These are phyloP conservation scores for Kazachstania kunashirensis DNA, from an alignment of 805 yeast species.

Conservation along the genomic window DNA sequence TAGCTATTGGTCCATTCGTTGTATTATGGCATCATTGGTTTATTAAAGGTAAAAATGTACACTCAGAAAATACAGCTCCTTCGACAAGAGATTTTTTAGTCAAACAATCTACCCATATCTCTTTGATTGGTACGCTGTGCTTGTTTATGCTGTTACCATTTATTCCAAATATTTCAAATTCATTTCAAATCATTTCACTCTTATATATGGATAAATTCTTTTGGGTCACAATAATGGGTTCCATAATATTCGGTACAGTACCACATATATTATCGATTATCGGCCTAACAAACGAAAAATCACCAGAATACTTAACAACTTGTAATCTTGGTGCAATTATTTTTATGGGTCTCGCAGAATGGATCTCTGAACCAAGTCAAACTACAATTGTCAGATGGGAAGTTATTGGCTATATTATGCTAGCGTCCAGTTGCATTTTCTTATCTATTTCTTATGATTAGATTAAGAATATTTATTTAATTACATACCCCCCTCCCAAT, in stretches of 20 bases:
- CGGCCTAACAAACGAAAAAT: constrained; percentile 15
- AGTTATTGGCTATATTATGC: constrained; percentile 24
- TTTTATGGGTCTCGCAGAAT: constrained; percentile 24
- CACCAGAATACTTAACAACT: constrained; percentile 25
- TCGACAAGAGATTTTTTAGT: neutral
- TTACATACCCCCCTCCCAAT: neutral
- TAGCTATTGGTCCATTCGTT: constrained; percentile 27
- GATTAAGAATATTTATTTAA: neutral
- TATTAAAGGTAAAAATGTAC: constrained; percentile 6
- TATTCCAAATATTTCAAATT: constrained; percentile 8
- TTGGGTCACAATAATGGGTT: constrained; percentile 11
- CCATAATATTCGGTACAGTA: constrained; percentile 18
- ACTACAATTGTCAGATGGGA: constrained; percentile 27
- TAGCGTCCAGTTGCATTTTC: constrained; percentile 19
- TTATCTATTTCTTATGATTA: constrained; percentile 8
- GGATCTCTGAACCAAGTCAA: constrained; percentile 22
- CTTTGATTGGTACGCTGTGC: constrained; percentile 19
- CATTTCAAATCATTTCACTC: constrained; percentile 7
- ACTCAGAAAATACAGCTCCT: neutral
- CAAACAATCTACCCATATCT: constrained; percentile 9
- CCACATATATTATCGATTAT: constrained; percentile 21
- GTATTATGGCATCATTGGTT: constrained; percentile 27
- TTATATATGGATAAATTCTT: constrained; percentile 11
- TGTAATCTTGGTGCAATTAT: constrained; percentile 23
- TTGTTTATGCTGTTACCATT: constrained; percentile 18